These are phyloP conservation scores for Camellia granthamiana DNA, from an alignment of 148 eudicot species.

Conservation along the genomic window DNA sequence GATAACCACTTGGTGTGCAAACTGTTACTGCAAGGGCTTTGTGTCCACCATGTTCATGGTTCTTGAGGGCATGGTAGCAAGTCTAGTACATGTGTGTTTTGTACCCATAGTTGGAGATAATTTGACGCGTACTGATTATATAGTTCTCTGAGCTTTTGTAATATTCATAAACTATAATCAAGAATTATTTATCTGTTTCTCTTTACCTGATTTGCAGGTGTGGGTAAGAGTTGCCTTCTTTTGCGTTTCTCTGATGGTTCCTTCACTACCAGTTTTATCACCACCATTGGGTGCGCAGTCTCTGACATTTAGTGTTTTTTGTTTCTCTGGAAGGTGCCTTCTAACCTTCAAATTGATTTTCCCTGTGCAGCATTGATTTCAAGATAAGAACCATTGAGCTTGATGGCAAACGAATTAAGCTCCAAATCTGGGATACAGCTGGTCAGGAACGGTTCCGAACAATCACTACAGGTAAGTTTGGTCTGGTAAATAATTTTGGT, in stretches of 20 bases:
- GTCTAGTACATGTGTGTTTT: background rate
- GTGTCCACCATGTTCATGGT: background rate
- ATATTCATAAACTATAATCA: background rate
- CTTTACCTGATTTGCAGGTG: conserved; percentile 50
- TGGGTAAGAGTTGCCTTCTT: conserved; percentile 97
- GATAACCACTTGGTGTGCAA: background rate
- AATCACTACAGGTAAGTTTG: conserved; percentile 64
- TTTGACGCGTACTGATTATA: conserved; percentile 6
- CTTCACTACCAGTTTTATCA: conserved; percentile 90
- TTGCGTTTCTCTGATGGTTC: conserved; percentile 97
- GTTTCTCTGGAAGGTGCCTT: background rate
- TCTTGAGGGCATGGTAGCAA: background rate
- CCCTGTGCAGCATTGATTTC: conserved; percentile 62
- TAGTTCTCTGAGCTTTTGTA: conserved; percentile 1
- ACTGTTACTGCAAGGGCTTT: background rate
- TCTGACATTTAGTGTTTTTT: background rate
- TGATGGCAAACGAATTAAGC: conserved; percentile 80
- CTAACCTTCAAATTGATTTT: background rate
- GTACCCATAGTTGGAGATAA: conserved; percentile 8
- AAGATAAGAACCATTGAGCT: conserved; percentile 89
- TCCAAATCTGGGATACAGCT: conserved; percentile 93
- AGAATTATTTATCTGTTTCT: background rate
- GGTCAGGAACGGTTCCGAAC: conserved; percentile 88
- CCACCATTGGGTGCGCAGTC: conserved; percentile 74
- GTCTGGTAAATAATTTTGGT: background rate